Conservation (phyloP, 75 land plant genomes). For the Pinus taeda region DNA sequence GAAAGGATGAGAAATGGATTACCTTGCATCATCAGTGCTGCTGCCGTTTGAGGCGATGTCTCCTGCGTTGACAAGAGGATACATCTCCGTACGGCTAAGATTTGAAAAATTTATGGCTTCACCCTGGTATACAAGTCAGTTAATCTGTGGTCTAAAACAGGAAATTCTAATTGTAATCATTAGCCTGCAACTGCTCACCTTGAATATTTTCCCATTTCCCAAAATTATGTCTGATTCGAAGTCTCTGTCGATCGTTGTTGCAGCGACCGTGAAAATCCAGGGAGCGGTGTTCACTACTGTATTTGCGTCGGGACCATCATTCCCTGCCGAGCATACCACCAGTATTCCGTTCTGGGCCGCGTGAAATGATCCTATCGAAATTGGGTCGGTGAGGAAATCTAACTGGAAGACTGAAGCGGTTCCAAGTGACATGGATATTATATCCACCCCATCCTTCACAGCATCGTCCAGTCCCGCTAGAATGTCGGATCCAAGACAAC, state of each 20-base stretch:
- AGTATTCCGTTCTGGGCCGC: slow-evolving; percentile 54
- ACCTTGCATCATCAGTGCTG: slow-evolving; percentile 64
- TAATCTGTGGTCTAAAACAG: no score
- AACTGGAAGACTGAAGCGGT: slow-evolving; percentile 17
- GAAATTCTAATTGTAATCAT: neutral
- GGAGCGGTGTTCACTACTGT: slow-evolving; percentile 63
- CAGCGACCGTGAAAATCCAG: slow-evolving; percentile 78
- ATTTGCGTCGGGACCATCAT: slow-evolving; percentile 39
- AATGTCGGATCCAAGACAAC: slow-evolving; percentile 58
- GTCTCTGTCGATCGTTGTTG: slow-evolving; percentile 64
- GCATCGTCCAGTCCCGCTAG: slow-evolving; percentile 81
- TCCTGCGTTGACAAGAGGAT: slow-evolving; percentile 55
- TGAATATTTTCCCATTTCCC: slow-evolving; percentile 33
- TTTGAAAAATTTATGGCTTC: slow-evolving; percentile 59
- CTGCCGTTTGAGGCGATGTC: slow-evolving; percentile 40
- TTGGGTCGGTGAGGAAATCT: slow-evolving; percentile 52
- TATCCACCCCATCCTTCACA: slow-evolving; percentile 75
- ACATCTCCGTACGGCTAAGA: slow-evolving; percentile 19
- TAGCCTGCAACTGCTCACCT: slow-evolving; percentile 26
- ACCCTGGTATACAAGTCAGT: slow-evolving; percentile 22
- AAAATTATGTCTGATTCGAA: slow-evolving; percentile 60
- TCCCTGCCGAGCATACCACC: slow-evolving; percentile 76
- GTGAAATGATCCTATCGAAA: slow-evolving; percentile 81
- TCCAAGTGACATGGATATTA: slow-evolving; percentile 69
- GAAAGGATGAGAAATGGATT: neutral